These are phyloP conservation scores for Triadica sebifera DNA, from an alignment of 345 rosid genomes.

Conservation along the genomic window DNA sequence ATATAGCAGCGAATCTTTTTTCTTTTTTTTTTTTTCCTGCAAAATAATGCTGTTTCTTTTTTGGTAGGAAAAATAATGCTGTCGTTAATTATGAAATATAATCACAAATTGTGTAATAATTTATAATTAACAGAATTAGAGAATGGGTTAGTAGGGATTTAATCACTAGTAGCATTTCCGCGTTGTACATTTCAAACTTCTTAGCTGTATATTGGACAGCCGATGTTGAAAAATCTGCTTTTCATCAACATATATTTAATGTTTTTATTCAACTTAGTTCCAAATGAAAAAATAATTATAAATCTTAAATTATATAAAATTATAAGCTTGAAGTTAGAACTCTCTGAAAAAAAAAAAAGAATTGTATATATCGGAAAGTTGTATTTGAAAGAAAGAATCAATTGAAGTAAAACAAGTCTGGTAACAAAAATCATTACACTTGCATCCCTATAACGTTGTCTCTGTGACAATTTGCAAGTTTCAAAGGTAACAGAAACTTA, in stretches of 20 bases:
- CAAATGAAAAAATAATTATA: too few relatives aligned
- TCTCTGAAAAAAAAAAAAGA: neutral
- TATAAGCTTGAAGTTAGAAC: neutral
- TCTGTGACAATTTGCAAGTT: neutral
- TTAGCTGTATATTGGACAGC: constrained; percentile 12
- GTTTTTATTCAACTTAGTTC: too few relatives aligned
- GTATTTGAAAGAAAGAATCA: constrained; percentile 28
- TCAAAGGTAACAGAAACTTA: neutral
- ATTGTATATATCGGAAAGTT: neutral
- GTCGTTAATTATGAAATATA: too few relatives aligned
- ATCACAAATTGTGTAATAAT: too few relatives aligned
- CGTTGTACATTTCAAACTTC: constrained; percentile 13
- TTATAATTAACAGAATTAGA: too few relatives aligned
- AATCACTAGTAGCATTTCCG: neutral
- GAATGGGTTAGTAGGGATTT: neutral
- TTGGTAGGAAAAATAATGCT: too few relatives aligned
- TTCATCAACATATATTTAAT: neutral
- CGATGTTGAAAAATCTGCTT: constrained; percentile 13
- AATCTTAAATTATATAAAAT: neutral
- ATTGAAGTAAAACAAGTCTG: neutral
- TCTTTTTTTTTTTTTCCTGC: too few relatives aligned
- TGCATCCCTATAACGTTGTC: too few relatives aligned
- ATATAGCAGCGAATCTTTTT: too few relatives aligned
- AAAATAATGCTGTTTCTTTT: too few relatives aligned
- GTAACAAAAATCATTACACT: constrained; percentile 1